These are phyloP conservation scores for Tetrastigma voinierianum DNA, from an alignment of 164 flowering plant genomes.

Conservation along the genomic window DNA sequence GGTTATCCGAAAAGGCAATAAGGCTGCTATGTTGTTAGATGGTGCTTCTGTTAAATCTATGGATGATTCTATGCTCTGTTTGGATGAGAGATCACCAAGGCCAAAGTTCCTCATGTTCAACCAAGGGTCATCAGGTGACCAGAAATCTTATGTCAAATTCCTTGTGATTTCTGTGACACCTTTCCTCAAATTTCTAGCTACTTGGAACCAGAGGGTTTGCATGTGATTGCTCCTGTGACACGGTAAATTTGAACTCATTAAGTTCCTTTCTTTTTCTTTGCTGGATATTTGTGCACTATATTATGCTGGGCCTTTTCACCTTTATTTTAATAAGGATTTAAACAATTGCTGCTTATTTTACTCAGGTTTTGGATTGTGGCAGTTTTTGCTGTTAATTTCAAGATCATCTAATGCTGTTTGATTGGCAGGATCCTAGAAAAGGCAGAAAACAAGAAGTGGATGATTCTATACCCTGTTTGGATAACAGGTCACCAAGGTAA, in stretches of 20 bases:
- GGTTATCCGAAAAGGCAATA: slow-evolving; percentile 64
- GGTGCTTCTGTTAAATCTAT: slow-evolving; percentile 8
- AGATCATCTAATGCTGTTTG: slow-evolving; percentile 8
- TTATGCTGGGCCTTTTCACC: background rate
- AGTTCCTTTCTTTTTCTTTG: background rate
- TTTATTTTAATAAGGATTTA: background rate
- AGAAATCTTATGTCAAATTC: slow-evolving; percentile 57
- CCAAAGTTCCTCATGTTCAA: slow-evolving; percentile 71
- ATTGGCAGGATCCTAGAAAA: slow-evolving; percentile 49
- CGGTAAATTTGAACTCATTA: slow-evolving; percentile 34
- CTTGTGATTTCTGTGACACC: slow-evolving; percentile 63
- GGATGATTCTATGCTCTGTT: slow-evolving; percentile 16
- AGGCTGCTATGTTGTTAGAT: slow-evolving; percentile 17
- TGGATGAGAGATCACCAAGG: slow-evolving; percentile 22
- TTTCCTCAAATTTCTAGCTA: slow-evolving; percentile 53
- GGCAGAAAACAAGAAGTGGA: slow-evolving; percentile 35
- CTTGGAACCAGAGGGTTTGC: slow-evolving; percentile 50
- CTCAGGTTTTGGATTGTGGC: background rate
- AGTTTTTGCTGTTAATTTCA: background rate
- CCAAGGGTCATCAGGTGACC: slow-evolving; percentile 93
- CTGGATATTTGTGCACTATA: background rate
- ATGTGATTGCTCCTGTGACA: slow-evolving; percentile 71
- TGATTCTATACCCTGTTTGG: slow-evolving; percentile 6
- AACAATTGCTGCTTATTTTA: background rate
- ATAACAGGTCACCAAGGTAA: slow-evolving; percentile 17